These are phyloP conservation scores for Omphalea diandra DNA, from an alignment of 441 rosid species.

Conservation along the genomic window DNA sequence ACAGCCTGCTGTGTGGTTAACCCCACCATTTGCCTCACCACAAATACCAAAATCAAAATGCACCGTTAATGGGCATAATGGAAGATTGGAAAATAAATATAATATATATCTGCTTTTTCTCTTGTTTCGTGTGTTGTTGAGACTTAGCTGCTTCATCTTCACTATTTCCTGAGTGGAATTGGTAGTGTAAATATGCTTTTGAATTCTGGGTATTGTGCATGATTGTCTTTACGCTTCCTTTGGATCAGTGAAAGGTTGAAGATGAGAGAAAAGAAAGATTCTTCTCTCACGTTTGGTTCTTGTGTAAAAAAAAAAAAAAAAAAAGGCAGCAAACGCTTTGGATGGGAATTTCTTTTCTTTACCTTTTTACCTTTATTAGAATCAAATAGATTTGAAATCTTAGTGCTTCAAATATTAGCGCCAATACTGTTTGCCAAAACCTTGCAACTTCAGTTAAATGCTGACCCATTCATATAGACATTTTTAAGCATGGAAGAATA, in stretches of 20 bases:
- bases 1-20: neutral
- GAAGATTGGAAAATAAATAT: neutral
- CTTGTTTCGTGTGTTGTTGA: neutral
- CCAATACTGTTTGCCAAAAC: conserved; percentile 1
- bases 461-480: too few species aligned
- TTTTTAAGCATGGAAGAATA: too few species aligned
- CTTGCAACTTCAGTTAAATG: too few species aligned
- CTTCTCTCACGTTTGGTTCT: conserved; percentile 21
- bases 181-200: conserved; percentile 8
- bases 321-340: too few species aligned
- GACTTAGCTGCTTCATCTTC: conserved; percentile 8
- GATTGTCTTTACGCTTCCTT: conserved; percentile 44
- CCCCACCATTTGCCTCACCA: neutral
- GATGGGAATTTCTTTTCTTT: conserved; percentile 15
- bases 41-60: neutral
- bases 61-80: neutral
- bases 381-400: conserved; percentile 27
- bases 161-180: neutral
- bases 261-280: conserved; percentile 24
- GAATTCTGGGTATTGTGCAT: conserved; percentile 17
- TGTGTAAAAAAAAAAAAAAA: conserved; percentile 14
- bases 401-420: neutral
- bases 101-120: neutral
- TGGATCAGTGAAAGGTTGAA: conserved; percentile 32
- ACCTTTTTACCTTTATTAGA: conserved; percentile 1